These are phyloP conservation scores for Tuber indicum DNA, from an alignment of 495 filamentous ascomycete species.

Conservation along the genomic window DNA sequence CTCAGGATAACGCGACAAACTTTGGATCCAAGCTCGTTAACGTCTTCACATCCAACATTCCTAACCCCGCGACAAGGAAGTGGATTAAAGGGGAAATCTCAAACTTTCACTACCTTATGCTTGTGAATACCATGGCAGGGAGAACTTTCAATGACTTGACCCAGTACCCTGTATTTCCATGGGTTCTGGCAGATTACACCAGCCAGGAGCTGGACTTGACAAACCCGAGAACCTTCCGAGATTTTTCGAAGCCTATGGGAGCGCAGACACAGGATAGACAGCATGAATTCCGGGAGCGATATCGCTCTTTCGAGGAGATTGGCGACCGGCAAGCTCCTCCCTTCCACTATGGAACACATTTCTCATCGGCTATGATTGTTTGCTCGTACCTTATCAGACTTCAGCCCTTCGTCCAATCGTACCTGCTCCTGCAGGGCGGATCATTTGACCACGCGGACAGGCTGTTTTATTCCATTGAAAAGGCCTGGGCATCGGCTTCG, in stretches of 20 bases:
- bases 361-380: slow-evolving; percentile 98
- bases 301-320: slow-evolving; percentile 85
- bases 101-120: slow-evolving; percentile 98
- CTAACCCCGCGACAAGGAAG: slow-evolving; percentile 76
- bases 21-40: slow-evolving; percentile 90
- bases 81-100: slow-evolving; percentile 94
- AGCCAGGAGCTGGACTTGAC: slow-evolving; percentile 88
- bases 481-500: slow-evolving; percentile 86
- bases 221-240: slow-evolving; percentile 76
- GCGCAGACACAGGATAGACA: slow-evolving; percentile 74
- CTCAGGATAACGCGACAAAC: slow-evolving; percentile 66
- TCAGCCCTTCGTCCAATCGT: slow-evolving; percentile 93
- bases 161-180: slow-evolving; percentile 96
- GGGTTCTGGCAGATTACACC: slow-evolving; percentile 92
- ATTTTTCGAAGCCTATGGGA: slow-evolving; percentile 93
- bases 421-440: slow-evolving; percentile 94
- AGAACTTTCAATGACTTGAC: slow-evolving; percentile 97
- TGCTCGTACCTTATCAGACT: slow-evolving; percentile 90
- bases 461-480: slow-evolving; percentile 86
- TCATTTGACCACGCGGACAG: slow-evolving; percentile 93
- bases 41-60: slow-evolving; percentile 69
- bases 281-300: slow-evolving; percentile 70
- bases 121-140: slow-evolving; percentile 94
- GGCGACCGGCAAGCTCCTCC: slow-evolving; percentile 67
- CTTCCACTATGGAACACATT: slow-evolving; percentile 97